Evolutionary conservation across 257 asterid genomes (phyloP).

Genomic region (Nicotiana tomentosiformis): DNA sequence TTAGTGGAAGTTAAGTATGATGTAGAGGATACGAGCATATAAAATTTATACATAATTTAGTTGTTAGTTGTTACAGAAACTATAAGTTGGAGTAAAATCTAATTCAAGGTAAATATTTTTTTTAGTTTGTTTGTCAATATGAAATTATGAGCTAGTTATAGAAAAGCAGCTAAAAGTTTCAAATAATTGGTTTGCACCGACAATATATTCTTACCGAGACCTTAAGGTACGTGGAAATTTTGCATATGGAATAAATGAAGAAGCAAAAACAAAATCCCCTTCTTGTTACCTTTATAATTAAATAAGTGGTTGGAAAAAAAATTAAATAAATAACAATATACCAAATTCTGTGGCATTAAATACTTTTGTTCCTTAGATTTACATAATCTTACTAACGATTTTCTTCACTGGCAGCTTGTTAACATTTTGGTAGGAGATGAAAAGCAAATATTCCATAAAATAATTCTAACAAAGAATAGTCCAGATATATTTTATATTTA

Average conservation of each 20-base stretch:
- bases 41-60: background rate
- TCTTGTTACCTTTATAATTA: background rate
- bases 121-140: background rate
- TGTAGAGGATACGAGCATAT: background rate
- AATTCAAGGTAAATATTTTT: background rate
- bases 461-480: too few species aligned
- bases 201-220: background rate
- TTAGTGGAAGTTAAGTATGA: background rate
- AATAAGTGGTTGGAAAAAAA: background rate
- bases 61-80: background rate
- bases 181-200: background rate
- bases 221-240: background rate
- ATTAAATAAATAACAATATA: background rate
- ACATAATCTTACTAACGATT: background rate
- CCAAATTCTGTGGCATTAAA: background rate
- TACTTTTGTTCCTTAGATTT: background rate
- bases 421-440: background rate
- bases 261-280: background rate
- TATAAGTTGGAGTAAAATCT: background rate
- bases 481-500: background rate
- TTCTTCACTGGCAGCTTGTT: background rate
- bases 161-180: background rate
- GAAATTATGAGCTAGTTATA: background rate
- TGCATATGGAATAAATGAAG: background rate
- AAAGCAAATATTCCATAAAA: background rate